Evolutionary conservation across 139 green algal species (phyloP).

Genomic region (Volvox africanus): DNA sequence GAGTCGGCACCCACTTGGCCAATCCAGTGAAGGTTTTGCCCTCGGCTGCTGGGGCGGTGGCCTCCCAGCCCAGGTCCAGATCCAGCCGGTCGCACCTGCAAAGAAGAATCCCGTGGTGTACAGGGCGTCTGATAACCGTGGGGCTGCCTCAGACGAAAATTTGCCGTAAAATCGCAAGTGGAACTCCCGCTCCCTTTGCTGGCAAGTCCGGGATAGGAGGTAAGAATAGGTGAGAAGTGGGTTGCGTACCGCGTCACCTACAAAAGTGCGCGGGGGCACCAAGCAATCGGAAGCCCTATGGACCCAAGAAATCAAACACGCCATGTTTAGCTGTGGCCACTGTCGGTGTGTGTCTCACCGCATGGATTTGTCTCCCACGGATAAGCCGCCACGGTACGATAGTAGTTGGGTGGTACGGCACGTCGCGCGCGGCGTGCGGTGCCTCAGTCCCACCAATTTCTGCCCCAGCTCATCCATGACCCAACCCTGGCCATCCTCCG

Average conservation of each 20-base stretch:
- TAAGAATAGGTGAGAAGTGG: too few species aligned
- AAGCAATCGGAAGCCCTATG: too few species aligned
- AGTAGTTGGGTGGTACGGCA: conserved; percentile 24
- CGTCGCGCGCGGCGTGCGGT: conserved; percentile 11
- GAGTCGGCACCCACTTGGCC: neutral
- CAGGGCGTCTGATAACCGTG: too few species aligned
- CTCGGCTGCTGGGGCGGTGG: conserved; percentile 1
- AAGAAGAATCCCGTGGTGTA: neutral
- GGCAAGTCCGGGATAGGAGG: too few species aligned
- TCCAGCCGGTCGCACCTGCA: conserved; percentile 6
- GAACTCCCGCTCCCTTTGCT: too few species aligned
- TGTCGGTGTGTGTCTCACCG: neutral
- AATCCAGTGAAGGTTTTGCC: neutral
- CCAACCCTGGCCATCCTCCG: conserved; percentile 33
- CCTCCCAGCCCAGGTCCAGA: conserved; percentile 40
- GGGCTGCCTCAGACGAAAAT: too few species aligned
- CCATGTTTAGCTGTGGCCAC: too few species aligned
- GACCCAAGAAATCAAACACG: too few species aligned
- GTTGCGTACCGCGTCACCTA: too few species aligned
- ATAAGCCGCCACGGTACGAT: conserved; percentile 14
- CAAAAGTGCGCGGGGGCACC: too few species aligned
- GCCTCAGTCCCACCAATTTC: conserved; percentile 5
- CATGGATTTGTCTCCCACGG: neutral
- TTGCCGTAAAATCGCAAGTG: too few species aligned
- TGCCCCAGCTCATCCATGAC: conserved; percentile 27